phyloP scores from a whole-genome alignment of 768 basidiomycete species.

The Xanthoconium stramineum region DNA sequence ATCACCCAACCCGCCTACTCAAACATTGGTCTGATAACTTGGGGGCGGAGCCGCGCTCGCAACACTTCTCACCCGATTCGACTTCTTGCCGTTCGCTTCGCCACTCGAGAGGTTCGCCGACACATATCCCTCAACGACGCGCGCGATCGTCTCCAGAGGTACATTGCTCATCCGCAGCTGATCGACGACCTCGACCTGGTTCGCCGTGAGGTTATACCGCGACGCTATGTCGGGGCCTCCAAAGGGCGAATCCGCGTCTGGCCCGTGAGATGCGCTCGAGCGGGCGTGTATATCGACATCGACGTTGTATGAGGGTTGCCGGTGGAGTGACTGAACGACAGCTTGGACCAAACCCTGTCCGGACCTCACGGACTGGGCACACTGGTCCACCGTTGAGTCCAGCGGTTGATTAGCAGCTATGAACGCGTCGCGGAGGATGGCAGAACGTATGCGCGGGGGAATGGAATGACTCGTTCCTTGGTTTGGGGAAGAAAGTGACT shows the following conservation, averaged over 20 bases:
- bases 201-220: conserved; percentile 7
- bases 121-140: conserved; percentile 12
- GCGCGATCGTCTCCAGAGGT: conserved; percentile 15
- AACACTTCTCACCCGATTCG: background rate
- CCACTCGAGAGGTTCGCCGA: background rate
- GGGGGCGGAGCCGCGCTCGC: conserved; percentile 14
- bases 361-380: background rate
- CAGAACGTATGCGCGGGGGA: conserved; percentile 3
- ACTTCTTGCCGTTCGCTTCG: background rate
- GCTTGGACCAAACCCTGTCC: background rate
- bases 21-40: conserved; percentile 17
- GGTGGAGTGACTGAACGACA: conserved; percentile 4
- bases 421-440: conserved; percentile 14
- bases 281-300: background rate
- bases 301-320: background rate
- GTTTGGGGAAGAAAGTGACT: background rate
- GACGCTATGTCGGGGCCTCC: background rate
- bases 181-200: conserved; percentile 13
- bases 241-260: background rate
- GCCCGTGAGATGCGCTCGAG: background rate
- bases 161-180: conserved; percentile 6
- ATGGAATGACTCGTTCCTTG: background rate
- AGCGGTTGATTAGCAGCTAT: background rate
- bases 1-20: background rate
- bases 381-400: background rate